Percentiles rank a stretch among this genome's conserved stretches.
Conservation (phyloP, 371 early-diverging fungal species). For the Capillidium rhysosporum region DNA sequence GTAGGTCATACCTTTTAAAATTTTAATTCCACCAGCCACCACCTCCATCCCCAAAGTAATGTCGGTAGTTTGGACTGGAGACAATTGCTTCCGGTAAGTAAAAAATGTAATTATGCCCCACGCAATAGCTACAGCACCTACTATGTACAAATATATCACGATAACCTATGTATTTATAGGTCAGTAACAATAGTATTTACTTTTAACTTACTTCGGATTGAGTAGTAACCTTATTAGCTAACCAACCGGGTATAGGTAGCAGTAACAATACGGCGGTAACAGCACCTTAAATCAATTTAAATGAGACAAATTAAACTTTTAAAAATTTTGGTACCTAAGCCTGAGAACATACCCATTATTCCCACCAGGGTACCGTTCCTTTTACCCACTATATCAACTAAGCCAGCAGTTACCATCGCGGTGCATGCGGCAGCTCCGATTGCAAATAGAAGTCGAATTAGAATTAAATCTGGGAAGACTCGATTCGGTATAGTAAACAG, state of each 20-base stretch:
- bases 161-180: conserved; percentile 2
- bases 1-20: conserved; percentile 7
- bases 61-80: too few relatives aligned
- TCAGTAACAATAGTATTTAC: background rate
- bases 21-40: background rate
- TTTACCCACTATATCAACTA: conserved; percentile 25
- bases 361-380: conserved; percentile 26
- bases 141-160: conserved; percentile 7
- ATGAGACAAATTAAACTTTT: too few relatives aligned
- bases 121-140: background rate
- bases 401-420: conserved; percentile 41
- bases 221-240: conserved; percentile 4
- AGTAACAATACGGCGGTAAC: background rate
- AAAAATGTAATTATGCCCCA: background rate
- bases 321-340: too few relatives aligned
- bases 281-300: background rate
- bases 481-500: conserved; percentile 19
- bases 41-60: background rate
- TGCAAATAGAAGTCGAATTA: conserved; percentile 30
- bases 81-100: background rate
- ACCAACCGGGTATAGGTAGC: background rate
- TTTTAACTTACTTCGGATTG: conserved; percentile 1
- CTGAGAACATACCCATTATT: conserved; percentile 25
- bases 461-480: conserved; percentile 23
- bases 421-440: conserved; percentile 45